Evolutionary conservation across 257 asterid species (phyloP).

Genomic region (Perilla frutescens): DNA sequence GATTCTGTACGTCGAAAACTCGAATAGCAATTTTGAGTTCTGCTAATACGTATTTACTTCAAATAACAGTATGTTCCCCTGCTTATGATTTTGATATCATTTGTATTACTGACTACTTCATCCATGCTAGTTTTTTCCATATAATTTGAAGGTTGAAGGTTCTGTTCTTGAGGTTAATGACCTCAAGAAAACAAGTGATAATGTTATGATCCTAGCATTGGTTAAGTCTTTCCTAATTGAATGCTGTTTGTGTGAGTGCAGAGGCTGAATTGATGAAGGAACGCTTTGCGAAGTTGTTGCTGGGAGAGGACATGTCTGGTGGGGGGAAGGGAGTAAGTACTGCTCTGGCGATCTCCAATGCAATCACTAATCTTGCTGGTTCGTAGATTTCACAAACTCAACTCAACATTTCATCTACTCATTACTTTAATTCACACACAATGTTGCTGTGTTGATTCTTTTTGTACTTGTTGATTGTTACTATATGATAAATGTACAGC

Average conservation of each 20-base stretch:
- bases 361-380: conserved; percentile 93
- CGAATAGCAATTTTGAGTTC: background rate
- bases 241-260: conserved; percentile 34
- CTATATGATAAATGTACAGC: conserved; percentile 49
- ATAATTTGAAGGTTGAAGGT: background rate
- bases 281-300: conserved; percentile 77
- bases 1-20: background rate
- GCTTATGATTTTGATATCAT: background rate
- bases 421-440: background rate
- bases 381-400: conserved; percentile 26
- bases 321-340: conserved; percentile 92
- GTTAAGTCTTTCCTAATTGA: conserved; percentile 17
- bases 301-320: conserved; percentile 98
- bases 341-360: conserved; percentile 93
- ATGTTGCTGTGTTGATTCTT: background rate
- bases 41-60: background rate
- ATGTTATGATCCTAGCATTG: conserved; percentile 9
- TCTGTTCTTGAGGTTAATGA: background rate
- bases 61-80: background rate
- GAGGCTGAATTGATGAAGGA: conserved; percentile 84
- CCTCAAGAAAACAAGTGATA: conserved; percentile 1
- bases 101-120: background rate
- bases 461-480: conserved; percentile 5
- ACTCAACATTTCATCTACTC: background rate
- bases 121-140: background rate